Evolutionary conservation across 2,329 filamentous ascomycete species (phyloP).

Genomic region (Pyrenophora graminea): DNA sequence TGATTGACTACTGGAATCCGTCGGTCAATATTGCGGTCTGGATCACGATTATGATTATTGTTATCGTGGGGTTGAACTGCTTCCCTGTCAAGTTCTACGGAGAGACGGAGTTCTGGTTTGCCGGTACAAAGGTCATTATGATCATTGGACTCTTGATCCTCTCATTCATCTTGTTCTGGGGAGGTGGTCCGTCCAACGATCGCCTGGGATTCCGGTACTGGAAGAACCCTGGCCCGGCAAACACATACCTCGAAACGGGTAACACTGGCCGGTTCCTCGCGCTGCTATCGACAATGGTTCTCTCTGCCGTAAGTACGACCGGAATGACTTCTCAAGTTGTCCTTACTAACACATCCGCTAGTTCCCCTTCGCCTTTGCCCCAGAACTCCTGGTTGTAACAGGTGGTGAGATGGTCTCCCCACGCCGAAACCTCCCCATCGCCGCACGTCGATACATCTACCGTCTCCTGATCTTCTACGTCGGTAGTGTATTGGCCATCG

Average conservation of each 20-base stretch:
- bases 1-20: constrained; percentile 45
- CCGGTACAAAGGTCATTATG: constrained; percentile 39
- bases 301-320: constrained; percentile 53
- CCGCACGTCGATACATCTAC: constrained; percentile 64
- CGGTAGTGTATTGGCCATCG: constrained; percentile 61
- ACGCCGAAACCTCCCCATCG: constrained; percentile 63
- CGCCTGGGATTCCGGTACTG: constrained; percentile 63
- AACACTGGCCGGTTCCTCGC: constrained; percentile 57
- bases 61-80: constrained; percentile 42
- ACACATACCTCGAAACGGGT: constrained; percentile 53
- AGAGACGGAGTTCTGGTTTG: constrained; percentile 45
- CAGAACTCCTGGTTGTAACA: constrained; percentile 51
- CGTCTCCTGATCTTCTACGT: constrained; percentile 68
- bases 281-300: constrained; percentile 56
- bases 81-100: constrained; percentile 46
- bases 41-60: constrained; percentile 45
- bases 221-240: constrained; percentile 57
- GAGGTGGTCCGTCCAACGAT: constrained; percentile 58
- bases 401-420: constrained; percentile 64
- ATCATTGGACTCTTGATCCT: constrained; percentile 55
- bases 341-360: background rate
- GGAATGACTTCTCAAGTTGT: background rate
- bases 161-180: constrained; percentile 60
- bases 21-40: constrained; percentile 40
- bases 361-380: constrained; percentile 12